These are phyloP conservation scores for Talaromyces verruculosus DNA, from an alignment of 2,329 filamentous ascomycete genomes.

Conservation along the genomic window DNA sequence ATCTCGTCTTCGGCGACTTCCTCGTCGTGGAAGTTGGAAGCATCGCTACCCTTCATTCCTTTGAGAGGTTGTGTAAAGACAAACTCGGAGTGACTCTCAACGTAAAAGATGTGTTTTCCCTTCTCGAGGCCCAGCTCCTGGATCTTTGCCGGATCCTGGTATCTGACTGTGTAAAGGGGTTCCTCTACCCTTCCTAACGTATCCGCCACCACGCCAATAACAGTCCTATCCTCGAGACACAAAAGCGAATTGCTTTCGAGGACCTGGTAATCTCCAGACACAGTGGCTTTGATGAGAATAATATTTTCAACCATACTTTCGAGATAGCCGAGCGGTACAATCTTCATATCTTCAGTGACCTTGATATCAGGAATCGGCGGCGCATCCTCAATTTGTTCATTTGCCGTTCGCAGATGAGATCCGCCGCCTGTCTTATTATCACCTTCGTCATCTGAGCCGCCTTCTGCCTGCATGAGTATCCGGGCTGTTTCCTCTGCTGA, in stretches of 20 bases:
- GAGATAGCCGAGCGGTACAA: conserved; percentile 72
- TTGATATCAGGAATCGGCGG: conserved; percentile 73
- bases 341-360: conserved; percentile 74
- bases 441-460: conserved; percentile 74
- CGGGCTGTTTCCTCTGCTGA: conserved; percentile 79
- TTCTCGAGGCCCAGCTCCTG: conserved; percentile 64
- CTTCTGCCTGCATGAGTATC: conserved; percentile 80
- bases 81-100: conserved; percentile 72
- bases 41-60: conserved; percentile 82
- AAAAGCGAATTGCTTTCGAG: conserved; percentile 81
- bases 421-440: conserved; percentile 51
- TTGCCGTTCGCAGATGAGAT: conserved; percentile 70
- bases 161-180: conserved; percentile 81
- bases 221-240: conserved; percentile 70
- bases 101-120: conserved; percentile 75
- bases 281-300: conserved; percentile 74
- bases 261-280: conserved; percentile 77
- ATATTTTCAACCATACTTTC: conserved; percentile 77
- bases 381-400: conserved; percentile 67
- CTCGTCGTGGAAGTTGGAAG: conserved; percentile 92
- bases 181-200: conserved; percentile 82
- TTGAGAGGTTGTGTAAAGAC: conserved; percentile 84
- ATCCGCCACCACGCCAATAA: conserved; percentile 81
- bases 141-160: conserved; percentile 68
- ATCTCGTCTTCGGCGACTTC: conserved; percentile 81